A percentile compares a stretch with the other conserved stretches of the same genome.
Conservation (phyloP, 805 yeast species). For the Jamesozyma spencerorum region DNA sequence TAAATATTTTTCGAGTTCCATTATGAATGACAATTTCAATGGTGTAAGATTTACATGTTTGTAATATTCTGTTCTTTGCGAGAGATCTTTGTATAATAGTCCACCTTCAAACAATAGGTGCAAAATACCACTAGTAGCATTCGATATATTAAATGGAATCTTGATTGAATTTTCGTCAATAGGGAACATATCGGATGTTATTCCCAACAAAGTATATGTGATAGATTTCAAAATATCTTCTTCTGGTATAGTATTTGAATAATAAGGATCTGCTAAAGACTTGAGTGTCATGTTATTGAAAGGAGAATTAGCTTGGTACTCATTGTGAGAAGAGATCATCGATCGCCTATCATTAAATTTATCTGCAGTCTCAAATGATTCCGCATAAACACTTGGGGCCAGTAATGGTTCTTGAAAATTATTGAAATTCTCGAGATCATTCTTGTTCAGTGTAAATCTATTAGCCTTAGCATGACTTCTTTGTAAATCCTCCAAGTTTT, state of each 20-base stretch:
- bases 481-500: constrained; percentile 9
- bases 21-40: constrained; percentile 51
- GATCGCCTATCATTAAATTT: constrained; percentile 33
- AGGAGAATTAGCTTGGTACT: constrained; percentile 5
- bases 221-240: constrained; percentile 38
- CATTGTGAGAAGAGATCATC: constrained; percentile 22
- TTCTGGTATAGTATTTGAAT: constrained; percentile 31
- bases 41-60: constrained; percentile 35
- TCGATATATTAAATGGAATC: constrained; percentile 46
- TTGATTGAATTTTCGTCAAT: constrained; percentile 30
- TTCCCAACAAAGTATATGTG: constrained; percentile 50
- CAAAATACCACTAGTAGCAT: constrained; percentile 47
- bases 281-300: constrained; percentile 13
- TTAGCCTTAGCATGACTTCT: neutral
- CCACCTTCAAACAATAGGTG: constrained; percentile 63
- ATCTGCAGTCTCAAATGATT: constrained; percentile 34
- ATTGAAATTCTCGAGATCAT: constrained; percentile 5
- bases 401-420: constrained; percentile 4
- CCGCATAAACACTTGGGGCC: constrained; percentile 25
- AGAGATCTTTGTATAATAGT: constrained; percentile 46
- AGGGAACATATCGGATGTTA: constrained; percentile 49
- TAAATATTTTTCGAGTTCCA: constrained; percentile 37
- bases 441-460: constrained; percentile 2
- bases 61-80: constrained; percentile 25
- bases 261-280: constrained; percentile 24